Evolutionary conservation across 2,329 filamentous ascomycete species (phyloP).

Genomic region (Penicillium sp.): DNA sequence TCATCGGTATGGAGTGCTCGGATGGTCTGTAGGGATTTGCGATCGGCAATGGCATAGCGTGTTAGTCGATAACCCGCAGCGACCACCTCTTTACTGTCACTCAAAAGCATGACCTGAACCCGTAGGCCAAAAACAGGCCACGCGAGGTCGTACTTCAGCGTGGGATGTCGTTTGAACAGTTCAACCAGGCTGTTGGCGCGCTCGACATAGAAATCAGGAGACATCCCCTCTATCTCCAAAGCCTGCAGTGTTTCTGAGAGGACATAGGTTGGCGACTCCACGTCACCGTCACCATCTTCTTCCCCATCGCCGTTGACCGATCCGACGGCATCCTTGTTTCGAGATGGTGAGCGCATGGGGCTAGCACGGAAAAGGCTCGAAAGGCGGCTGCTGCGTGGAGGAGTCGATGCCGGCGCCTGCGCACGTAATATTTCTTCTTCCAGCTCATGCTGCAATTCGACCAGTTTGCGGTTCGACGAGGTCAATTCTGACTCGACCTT

Average conservation of each 20-base stretch:
- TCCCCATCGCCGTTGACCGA: constrained; percentile 37
- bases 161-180: constrained; percentile 89
- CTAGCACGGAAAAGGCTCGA: constrained; percentile 58
- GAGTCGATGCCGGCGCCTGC: constrained; percentile 52
- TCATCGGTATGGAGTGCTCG: constrained; percentile 86
- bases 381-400: constrained; percentile 49
- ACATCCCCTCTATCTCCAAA: constrained; percentile 81
- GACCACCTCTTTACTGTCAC: constrained; percentile 91
- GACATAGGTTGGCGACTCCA: constrained; percentile 86
- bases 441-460: constrained; percentile 56
- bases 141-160: constrained; percentile 91
- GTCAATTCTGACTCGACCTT: constrained; percentile 85
- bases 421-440: constrained; percentile 59
- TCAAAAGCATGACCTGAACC: constrained; percentile 93
- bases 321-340: constrained; percentile 24
- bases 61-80: constrained; percentile 92
- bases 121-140: constrained; percentile 93
- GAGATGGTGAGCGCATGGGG: constrained; percentile 51
- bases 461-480: constrained; percentile 73
- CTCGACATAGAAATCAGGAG: constrained; percentile 91
- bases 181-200: constrained; percentile 91
- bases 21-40: constrained; percentile 84
- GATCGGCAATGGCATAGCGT: constrained; percentile 89
- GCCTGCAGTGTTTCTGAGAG: constrained; percentile 87
- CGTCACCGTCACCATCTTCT: constrained; percentile 62